These are phyloP conservation scores for Maudiozyma turicensis DNA, from an alignment of 805 yeast species.

Conservation along the genomic window DNA sequence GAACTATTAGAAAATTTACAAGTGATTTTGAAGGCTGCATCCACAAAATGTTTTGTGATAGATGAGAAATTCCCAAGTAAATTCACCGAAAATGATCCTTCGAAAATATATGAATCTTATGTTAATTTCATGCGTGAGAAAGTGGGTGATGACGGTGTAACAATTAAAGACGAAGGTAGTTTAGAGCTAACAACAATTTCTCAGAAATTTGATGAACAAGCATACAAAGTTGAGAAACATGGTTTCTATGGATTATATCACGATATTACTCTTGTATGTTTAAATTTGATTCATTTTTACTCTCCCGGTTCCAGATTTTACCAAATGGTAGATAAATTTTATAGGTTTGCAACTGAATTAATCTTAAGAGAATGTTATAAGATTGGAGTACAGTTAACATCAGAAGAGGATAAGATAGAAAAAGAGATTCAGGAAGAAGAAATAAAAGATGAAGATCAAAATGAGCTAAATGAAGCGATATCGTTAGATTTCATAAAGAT, in stretches of 20 bases:
- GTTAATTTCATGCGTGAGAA: constrained; percentile 28
- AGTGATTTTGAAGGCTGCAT: constrained; percentile 23
- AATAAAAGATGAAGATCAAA: constrained; percentile 16
- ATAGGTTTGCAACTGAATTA: constrained; percentile 51
- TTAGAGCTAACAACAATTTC: constrained; percentile 33
- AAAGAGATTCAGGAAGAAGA: constrained; percentile 12
- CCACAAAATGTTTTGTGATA: constrained; percentile 24
- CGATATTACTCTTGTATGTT: constrained; percentile 52
- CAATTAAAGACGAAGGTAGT: constrained; percentile 17
- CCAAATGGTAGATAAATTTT: constrained; percentile 49
- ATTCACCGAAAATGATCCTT: constrained; percentile 39
- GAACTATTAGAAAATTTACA: constrained; percentile 12
- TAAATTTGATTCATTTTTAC: constrained; percentile 37
- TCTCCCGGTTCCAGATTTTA: constrained; percentile 43
- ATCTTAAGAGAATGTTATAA: constrained; percentile 51
- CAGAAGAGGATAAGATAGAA: constrained; percentile 7
- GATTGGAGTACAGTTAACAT: constrained; percentile 28
- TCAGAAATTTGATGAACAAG: constrained; percentile 30
- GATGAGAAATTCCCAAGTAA: constrained; percentile 35
- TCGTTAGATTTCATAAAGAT: constrained; percentile 53
- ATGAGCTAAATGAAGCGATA: constrained; percentile 33
- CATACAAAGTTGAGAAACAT: constrained; percentile 30
- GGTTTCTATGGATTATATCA: constrained; percentile 52
- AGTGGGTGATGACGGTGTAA: constrained; percentile 12
- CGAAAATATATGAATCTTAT: constrained; percentile 36